Evolutionary conservation across 805 yeast species (phyloP).

Genomic region (Starmerella apis): DNA sequence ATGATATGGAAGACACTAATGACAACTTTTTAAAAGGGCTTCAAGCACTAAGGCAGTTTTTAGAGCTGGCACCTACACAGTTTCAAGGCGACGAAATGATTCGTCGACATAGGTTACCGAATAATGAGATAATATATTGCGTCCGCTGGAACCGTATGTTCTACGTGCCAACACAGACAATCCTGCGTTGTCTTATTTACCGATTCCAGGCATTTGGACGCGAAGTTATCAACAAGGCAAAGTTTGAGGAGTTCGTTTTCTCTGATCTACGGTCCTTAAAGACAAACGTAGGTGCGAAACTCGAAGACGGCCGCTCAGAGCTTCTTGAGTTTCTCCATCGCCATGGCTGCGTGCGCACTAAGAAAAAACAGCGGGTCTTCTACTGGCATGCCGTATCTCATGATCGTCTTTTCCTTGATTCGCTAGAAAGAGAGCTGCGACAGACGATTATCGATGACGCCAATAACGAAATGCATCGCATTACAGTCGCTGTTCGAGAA

Average conservation of each 20-base stretch:
- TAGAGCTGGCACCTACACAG: slow-evolving; percentile 88
- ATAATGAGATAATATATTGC: slow-evolving; percentile 89
- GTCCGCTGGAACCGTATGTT: slow-evolving; percentile 84
- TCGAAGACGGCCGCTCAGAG: slow-evolving; percentile 78
- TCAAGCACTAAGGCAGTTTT: slow-evolving; percentile 52
- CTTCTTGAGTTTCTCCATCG: slow-evolving; percentile 75
- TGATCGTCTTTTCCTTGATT: slow-evolving; percentile 83
- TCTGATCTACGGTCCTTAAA: slow-evolving; percentile 80
- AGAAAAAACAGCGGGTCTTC: slow-evolving; percentile 92
- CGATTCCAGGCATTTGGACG: slow-evolving; percentile 87
- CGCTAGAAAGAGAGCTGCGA: slow-evolving; percentile 71
- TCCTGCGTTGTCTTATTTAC: slow-evolving; percentile 81
- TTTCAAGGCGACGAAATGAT: slow-evolving; percentile 81
- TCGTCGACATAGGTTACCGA: slow-evolving; percentile 71
- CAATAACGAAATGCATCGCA: slow-evolving; percentile 25
- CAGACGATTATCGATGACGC: slow-evolving; percentile 13
- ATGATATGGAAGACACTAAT: slow-evolving; percentile 3
- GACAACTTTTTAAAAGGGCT: slow-evolving; percentile 11
- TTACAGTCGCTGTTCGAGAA: slow-evolving; percentile 61
- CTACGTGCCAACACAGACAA: slow-evolving; percentile 91
- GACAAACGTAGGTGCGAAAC: slow-evolving; percentile 67
- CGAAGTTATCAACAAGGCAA: slow-evolving; percentile 70
- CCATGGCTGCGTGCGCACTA: slow-evolving; percentile 82
- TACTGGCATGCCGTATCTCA: slow-evolving; percentile 96
- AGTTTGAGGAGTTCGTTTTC: slow-evolving; percentile 93